phyloP scores from a whole-genome alignment of 2,329 filamentous ascomycete genomes.

The Cercospora janseana region DNA sequence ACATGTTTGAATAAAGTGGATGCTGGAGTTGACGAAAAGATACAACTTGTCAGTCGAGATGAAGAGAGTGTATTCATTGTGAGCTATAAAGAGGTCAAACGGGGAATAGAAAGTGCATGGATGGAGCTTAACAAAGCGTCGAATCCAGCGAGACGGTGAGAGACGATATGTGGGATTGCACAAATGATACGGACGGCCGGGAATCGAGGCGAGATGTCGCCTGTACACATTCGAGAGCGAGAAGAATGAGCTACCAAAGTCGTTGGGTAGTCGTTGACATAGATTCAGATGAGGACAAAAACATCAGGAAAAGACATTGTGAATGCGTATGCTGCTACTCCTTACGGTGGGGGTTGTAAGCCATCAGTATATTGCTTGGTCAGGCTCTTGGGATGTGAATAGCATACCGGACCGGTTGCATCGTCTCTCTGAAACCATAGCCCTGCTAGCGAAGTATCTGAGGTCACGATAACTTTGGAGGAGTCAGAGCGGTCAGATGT shows the following conservation, averaged over 20 bases:
- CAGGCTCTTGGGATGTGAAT: too few species aligned
- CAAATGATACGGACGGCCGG: background rate
- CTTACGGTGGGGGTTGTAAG: too few species aligned
- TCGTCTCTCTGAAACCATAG: too few species aligned
- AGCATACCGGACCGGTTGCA: too few species aligned
- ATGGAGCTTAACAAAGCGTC: constrained; percentile 49
- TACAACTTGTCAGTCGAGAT: constrained; percentile 83
- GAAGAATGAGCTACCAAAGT: background rate
- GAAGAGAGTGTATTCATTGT: constrained; percentile 86
- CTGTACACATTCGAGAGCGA: background rate
- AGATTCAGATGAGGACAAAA: constrained; percentile 6
- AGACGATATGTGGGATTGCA: background rate
- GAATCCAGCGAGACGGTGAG: constrained; percentile 18
- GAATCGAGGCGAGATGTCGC: background rate
- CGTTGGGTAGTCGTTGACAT: constrained; percentile 2
- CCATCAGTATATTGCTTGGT: too few species aligned
- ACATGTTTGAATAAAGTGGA: constrained; percentile 88
- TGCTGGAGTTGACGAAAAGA: constrained; percentile 79
- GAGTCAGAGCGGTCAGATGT: too few species aligned
- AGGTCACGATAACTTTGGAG: too few species aligned
- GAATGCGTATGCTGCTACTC: background rate
- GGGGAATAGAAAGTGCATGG: constrained; percentile 60
- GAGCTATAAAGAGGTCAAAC: constrained; percentile 83
- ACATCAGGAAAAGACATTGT: constrained; percentile 3
- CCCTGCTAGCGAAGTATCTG: too few species aligned